A percentile compares a stretch with the other conserved stretches of the same genome.
Conservation (phyloP, 2,329 filamentous ascomycete species). For the Basipetospora chlamydospora region DNA sequence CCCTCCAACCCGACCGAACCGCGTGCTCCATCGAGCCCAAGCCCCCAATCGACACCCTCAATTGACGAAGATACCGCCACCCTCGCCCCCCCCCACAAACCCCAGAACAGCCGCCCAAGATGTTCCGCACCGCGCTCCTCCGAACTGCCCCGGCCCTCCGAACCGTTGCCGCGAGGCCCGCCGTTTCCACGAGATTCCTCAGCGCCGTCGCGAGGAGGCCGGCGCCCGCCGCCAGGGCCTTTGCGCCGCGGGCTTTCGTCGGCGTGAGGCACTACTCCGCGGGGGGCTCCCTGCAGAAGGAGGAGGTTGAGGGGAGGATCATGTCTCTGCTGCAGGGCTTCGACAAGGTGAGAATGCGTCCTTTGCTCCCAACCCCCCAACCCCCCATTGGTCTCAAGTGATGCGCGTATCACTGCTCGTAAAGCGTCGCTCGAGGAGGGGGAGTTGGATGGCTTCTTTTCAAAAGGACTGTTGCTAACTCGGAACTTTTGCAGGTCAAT, state of each 20-base stretch:
- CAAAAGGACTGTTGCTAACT: constrained; percentile 10
- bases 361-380: too few relatives aligned
- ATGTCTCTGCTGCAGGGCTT: constrained; percentile 87
- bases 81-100: neutral
- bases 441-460: constrained; percentile 6
- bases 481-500: constrained; percentile 61
- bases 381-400: too few relatives aligned
- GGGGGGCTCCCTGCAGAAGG: constrained; percentile 59
- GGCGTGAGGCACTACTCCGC: constrained; percentile 79
- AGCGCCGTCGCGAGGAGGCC: constrained; percentile 43
- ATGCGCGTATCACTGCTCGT: too few relatives aligned
- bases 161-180: constrained; percentile 38
- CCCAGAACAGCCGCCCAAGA: constrained; percentile 1
- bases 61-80: neutral
- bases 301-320: constrained; percentile 84
- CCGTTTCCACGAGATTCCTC: constrained; percentile 43
- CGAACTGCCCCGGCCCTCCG: constrained; percentile 54
- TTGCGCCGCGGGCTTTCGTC: constrained; percentile 34
- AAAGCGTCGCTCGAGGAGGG: too few relatives aligned
- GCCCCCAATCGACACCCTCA: neutral
- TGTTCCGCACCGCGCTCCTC: constrained; percentile 83
- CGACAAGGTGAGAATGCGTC: constrained; percentile 57
- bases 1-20: neutral
- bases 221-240: constrained; percentile 44
- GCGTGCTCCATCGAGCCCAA: neutral